Evolutionary conservation across 768 basidiomycete genomes (phyloP).

Genomic region (Cystoderma amianthinum): DNA sequence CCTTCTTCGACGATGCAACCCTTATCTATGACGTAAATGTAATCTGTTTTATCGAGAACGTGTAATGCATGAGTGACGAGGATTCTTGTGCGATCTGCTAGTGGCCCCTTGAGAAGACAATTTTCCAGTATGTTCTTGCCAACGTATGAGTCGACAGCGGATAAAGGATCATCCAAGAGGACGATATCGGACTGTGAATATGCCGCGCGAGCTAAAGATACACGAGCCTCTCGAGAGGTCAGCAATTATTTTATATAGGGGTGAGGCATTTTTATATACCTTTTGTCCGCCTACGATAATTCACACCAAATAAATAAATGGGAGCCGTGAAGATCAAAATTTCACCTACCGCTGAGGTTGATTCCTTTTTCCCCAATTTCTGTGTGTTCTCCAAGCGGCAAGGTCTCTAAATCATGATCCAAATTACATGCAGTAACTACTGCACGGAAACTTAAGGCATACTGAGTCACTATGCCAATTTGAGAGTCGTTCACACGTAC

Average conservation of each 20-base stretch:
- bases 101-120: conserved; percentile 34
- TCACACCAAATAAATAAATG: neutral
- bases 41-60: conserved; percentile 52
- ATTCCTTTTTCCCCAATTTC: conserved; percentile 23
- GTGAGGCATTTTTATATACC: too few species aligned
- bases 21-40: conserved; percentile 58
- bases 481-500: neutral
- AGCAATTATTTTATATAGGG: neutral
- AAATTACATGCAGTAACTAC: conserved; percentile 3
- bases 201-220: conserved; percentile 70
- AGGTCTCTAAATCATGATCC: neutral
- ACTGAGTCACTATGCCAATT: neutral
- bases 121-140: conserved; percentile 59
- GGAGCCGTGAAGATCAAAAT: too few species aligned
- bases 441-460: neutral
- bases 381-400: conserved; percentile 35
- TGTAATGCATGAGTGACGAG: conserved; percentile 58
- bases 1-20: conserved; percentile 58
- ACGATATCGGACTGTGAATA: conserved; percentile 71
- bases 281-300: conserved; percentile 7
- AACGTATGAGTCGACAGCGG: conserved; percentile 75
- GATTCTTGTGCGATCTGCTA: conserved; percentile 40
- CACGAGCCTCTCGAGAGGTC: conserved; percentile 47
- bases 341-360: conserved; percentile 15
- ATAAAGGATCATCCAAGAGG: conserved; percentile 76